phyloP scores from a whole-genome alignment of 257 asterid genomes.

The Solanum neorickii region DNA sequence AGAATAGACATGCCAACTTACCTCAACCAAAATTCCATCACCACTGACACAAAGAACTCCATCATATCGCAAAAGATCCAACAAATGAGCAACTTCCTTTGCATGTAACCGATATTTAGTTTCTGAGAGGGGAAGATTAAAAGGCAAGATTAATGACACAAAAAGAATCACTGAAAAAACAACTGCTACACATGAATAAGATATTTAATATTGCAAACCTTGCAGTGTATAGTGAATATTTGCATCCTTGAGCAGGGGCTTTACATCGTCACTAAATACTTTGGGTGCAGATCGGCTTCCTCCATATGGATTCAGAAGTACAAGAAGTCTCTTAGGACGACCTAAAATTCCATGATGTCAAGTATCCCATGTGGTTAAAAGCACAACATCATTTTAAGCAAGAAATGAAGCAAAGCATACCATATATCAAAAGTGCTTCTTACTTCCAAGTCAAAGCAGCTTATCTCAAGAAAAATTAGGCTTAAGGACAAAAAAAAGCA shows the following conservation, averaged over 20 bases:
- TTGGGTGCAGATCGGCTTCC: constrained; percentile 72
- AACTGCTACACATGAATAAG: not conserved
- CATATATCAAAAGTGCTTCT: not conserved
- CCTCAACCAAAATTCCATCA: constrained; percentile 94
- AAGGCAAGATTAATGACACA: not conserved
- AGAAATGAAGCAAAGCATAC: not conserved
- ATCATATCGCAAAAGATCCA: constrained; percentile 62
- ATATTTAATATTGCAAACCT: constrained; percentile 23
- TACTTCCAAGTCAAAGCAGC: not conserved
- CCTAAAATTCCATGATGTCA: constrained; percentile 29
- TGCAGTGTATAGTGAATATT: constrained; percentile 49
- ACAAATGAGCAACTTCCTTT: constrained; percentile 54
- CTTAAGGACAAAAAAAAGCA: not conserved
- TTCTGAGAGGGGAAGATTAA: constrained; percentile 32
- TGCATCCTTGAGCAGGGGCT: constrained; percentile 89
- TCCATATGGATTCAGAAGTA: constrained; percentile 86
- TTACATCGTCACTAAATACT: constrained; percentile 53
- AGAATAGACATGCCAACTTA: constrained; percentile 14
- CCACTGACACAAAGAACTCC: constrained; percentile 95
- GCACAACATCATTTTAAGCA: not conserved
- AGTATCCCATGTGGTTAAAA: not conserved
- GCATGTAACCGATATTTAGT: constrained; percentile 74
- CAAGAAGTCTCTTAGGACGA: constrained; percentile 72
- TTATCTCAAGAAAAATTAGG: not conserved
- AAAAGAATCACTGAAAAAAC: not conserved